Evolutionary conservation across 164 flowering plant genomes (phyloP), one percentile per base, ranked within the genome.

Genomic region (Umbilicus rupestris): DNA sequence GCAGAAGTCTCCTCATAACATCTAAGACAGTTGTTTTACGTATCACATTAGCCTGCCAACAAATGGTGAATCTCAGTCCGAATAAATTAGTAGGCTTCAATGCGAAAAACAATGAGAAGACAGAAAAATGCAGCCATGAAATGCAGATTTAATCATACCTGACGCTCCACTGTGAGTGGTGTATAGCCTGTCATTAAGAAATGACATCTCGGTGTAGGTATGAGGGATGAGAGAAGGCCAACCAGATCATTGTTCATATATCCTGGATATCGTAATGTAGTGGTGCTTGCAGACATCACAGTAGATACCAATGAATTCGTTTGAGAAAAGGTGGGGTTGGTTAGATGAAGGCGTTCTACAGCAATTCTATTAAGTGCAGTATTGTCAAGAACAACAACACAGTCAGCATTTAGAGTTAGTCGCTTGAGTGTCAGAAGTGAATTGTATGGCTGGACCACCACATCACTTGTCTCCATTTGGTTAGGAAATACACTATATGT

Each of bases 211-310:
- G 99, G 97, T 55, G 99, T 95, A 57, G 99, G 97, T 77, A 95
- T 95, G 63, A 95, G 75, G 74, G 99, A 95, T 39, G 99, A 96
- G 77, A 95, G 96, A 66, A 95, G 97, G 47, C 99, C 99, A 81
- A 95, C 99, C 85, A 95, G 83, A 73, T 95, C 99, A 82, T 95
- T 95, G 76, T 95, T 95, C 99, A 95, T 95, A 68, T 95, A 95
- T 58, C 99, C 99, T 35, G 99, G 99, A 79, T 95, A 95, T 20
- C 99, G 90, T 60, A 95, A 73, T 15, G 99, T 95, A 31, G 99
- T 95, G 70, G 99, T 95, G 81, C 99, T 92, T 20, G 97, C 99
- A 62, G 99, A 89, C 99, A 95, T 95, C 42, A 95, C 99, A 73
- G 99, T 95, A 41, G 97, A 95, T 66, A 95, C 99, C 83, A 95